A percentile compares a stretch with the other conserved stretches of the same genome.
These are phyloP conservation scores for Trichoderma erinaceum DNA, from an alignment of 495 filamentous ascomycete genomes.

Conservation along the genomic window DNA sequence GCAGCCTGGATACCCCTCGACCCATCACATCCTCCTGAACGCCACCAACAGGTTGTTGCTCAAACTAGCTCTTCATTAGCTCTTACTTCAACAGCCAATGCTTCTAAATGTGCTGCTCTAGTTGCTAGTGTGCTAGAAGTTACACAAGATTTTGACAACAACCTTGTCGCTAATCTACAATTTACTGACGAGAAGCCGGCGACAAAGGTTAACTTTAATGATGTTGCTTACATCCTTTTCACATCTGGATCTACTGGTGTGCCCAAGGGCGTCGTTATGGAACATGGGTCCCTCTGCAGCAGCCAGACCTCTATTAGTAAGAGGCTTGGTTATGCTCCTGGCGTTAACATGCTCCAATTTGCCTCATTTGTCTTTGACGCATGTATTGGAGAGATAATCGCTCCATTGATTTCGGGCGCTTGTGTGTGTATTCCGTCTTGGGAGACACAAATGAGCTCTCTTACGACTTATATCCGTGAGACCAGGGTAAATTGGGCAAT, in stretches of 20 bases:
- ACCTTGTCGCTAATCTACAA: neutral
- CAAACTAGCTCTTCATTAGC: neutral
- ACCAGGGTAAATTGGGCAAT: slow-evolving; percentile 46
- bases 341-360: slow-evolving; percentile 53
- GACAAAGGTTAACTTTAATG: neutral
- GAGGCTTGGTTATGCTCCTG: slow-evolving; percentile 35
- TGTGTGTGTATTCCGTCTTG: slow-evolving; percentile 47
- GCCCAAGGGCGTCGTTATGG: slow-evolving; percentile 38
- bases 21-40: slow-evolving; percentile 3
- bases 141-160: neutral
- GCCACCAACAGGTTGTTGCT: neutral
- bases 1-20: slow-evolving; percentile 4
- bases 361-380: slow-evolving; percentile 67
- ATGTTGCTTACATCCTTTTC: slow-evolving; percentile 33
- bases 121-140: neutral
- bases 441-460: slow-evolving; percentile 32
- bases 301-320: slow-evolving; percentile 29
- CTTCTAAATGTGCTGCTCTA: neutral
- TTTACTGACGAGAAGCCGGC: slow-evolving; percentile 23
- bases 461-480: slow-evolving; percentile 34
- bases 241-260: neutral
- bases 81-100: neutral
- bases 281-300: slow-evolving; percentile 25
- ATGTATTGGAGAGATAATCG: slow-evolving; percentile 59
- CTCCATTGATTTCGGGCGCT: slow-evolving; percentile 53